Evolutionary conservation across 2,329 filamentous ascomycete genomes (phyloP), one percentile per base, ranked within the genome.

Genomic region (Xylaria sp.): DNA sequence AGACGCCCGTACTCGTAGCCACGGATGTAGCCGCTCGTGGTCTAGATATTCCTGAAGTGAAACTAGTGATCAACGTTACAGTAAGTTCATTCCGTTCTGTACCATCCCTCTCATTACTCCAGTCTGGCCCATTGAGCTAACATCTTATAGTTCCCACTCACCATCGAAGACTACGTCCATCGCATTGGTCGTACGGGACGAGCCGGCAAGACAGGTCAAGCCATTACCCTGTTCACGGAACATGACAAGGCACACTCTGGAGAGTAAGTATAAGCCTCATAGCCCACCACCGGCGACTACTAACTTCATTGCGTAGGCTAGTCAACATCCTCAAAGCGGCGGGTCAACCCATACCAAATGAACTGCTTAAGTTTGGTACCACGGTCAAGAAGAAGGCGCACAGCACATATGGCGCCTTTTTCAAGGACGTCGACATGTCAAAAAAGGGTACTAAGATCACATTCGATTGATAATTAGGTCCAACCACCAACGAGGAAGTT

Each of bases 351-450:
- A 93, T 99, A 0, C 96, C 96, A 2, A 93, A 97, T 51, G 92
- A 93, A 31, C 84, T 99, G 44, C 85, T 98, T 80, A 97, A 97
- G 83, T 99, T 97, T 75, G 96, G 96, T 76, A 97, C 94, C 26
- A 98, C 95, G 0, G 96, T 99, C 61, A 99, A 98, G 89, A 97
- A 97, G 89, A 98, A 98, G 93, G 88, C 90, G 58, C 96, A 99
- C 83, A 92, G 94, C 77, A 92, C 93, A 57, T 99, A 98, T 78
- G 96, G 96, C 66, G 93, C 94, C 38, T 98, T 98, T 80, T 97
- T 92, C 86, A 97, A 96, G 82, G 93, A 97, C 75, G 90, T 93
- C 9, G 92, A 93, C 75, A 90, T 90, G 80, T 93, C 88, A 79
- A 92, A 95, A 82, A 91, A 92, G 80, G 90, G 93, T 33, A 96